phyloP scores from a whole-genome alignment of 2,329 filamentous ascomycete species.

The Xylaria digitata region DNA sequence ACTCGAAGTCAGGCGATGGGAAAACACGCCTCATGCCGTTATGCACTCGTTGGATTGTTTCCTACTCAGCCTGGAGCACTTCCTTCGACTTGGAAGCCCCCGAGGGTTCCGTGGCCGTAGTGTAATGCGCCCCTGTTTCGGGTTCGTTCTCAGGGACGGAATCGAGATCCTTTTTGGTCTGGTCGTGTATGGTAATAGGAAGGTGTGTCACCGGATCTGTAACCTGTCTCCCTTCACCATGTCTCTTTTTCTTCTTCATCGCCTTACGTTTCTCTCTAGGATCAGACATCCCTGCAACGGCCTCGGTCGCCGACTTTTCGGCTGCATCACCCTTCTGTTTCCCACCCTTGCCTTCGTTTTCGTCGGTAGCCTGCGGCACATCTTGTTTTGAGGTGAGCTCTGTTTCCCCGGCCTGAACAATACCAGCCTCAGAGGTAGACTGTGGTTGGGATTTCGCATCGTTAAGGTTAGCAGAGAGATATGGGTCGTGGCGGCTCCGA shows the following conservation, averaged over 20 bases:
- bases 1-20: constrained; percentile 61
- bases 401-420: constrained; percentile 32
- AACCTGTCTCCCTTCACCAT: constrained; percentile 68
- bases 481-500: constrained; percentile 50
- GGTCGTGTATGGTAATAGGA: constrained; percentile 75
- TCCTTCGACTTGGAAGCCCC: constrained; percentile 55
- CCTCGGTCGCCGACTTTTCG: constrained; percentile 51
- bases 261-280: constrained; percentile 61
- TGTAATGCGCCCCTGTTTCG: constrained; percentile 52
- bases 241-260: constrained; percentile 58
- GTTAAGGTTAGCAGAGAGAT: constrained; percentile 53
- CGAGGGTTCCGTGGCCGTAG: constrained; percentile 54
- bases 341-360: constrained; percentile 16
- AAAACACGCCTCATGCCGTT: constrained; percentile 59
- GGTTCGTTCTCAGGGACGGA: constrained; percentile 53
- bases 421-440: constrained; percentile 37
- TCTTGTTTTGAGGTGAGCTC: constrained; percentile 30
- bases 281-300: constrained; percentile 54
- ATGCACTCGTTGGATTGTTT: constrained; percentile 53
- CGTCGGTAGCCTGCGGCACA: constrained; percentile 14
- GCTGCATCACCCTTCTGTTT: constrained; percentile 28
- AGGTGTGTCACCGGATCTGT: constrained; percentile 80
- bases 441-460: constrained; percentile 38
- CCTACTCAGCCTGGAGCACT: constrained; percentile 53
- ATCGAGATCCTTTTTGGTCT: constrained; percentile 70